Evolutionary conservation across 192 early-diverging fungal species (phyloP).

Genomic region (Dissophora globulifera): DNA sequence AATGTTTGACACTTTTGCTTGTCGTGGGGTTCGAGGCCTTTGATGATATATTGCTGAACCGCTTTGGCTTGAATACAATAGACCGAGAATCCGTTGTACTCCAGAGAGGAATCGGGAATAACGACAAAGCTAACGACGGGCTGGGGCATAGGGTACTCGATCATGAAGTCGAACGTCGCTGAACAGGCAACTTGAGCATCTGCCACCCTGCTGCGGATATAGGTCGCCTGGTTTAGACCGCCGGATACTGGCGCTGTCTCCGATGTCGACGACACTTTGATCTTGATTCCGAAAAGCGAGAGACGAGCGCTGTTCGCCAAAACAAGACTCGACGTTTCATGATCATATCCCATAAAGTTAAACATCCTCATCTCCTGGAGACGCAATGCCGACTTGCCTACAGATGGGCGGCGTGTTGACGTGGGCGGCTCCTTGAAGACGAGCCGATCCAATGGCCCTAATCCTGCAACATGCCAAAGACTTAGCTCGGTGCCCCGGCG

Average conservation of each 20-base stretch:
- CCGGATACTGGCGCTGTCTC: neutral
- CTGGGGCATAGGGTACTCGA: conserved; percentile 58
- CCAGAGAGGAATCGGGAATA: conserved; percentile 46
- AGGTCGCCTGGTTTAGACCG: conserved; percentile 14
- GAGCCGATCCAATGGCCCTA: conserved; percentile 39
- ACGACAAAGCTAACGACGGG: conserved; percentile 55
- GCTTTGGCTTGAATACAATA: conserved; percentile 60
- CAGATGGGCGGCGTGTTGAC: conserved; percentile 38
- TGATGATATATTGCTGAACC: conserved; percentile 56
- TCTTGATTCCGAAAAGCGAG: conserved; percentile 54
- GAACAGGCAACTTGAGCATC: neutral
- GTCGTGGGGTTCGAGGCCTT: conserved; percentile 36
- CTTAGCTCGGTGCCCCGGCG: conserved; percentile 53
- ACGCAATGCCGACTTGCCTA: conserved; percentile 44
- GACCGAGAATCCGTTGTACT: conserved; percentile 53
- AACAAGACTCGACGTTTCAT: conserved; percentile 42
- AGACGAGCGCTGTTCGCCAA: conserved; percentile 58
- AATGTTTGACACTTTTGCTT: conserved; percentile 43
- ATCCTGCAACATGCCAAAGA: conserved; percentile 44
- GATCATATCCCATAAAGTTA: conserved; percentile 59
- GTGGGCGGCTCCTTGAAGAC: conserved; percentile 56
- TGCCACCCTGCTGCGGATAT: conserved; percentile 8
- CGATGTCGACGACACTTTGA: conserved; percentile 20
- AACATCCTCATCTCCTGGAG: conserved; percentile 56
- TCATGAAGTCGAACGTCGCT: conserved; percentile 57